Evolutionary conservation across 768 basidiomycete species (phyloP).

Genomic region (Lactarius quietus): DNA sequence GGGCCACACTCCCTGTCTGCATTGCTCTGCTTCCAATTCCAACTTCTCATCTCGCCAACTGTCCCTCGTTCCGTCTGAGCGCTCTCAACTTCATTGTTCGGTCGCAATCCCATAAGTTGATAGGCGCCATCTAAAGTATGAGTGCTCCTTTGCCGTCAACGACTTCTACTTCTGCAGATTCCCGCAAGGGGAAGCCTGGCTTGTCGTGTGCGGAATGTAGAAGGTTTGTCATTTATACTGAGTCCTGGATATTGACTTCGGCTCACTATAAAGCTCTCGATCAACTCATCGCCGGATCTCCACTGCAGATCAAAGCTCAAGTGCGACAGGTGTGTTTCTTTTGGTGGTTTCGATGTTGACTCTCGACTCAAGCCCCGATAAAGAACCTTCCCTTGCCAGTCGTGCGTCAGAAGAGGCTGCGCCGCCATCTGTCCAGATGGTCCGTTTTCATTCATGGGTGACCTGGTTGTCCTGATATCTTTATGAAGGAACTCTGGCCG

Average conservation of each 20-base stretch:
- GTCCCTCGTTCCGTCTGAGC: background rate
- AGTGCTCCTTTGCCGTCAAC: constrained; percentile 10
- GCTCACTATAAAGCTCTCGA: background rate
- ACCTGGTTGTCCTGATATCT: background rate
- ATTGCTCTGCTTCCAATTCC: background rate
- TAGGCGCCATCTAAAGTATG: constrained; percentile 6
- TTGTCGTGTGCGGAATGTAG: constrained; percentile 54
- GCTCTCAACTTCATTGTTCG: background rate
- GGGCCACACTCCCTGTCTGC: background rate
- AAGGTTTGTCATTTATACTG: constrained; percentile 33
- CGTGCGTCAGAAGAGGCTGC: constrained; percentile 53
- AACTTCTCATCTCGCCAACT: background rate
- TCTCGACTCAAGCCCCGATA: background rate
- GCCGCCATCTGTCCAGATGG: constrained; percentile 51
- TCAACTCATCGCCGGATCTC: background rate
- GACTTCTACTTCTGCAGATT: constrained; percentile 13
- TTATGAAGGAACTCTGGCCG: constrained; percentile 42
- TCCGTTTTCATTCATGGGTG: constrained; percentile 24
- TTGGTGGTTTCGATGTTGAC: background rate
- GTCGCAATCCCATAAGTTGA: background rate
- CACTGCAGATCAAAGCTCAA: constrained; percentile 54
- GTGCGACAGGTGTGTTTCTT: constrained; percentile 42
- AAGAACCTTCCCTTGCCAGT: constrained; percentile 52
- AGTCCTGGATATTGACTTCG: background rate
- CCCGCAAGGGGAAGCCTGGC: constrained; percentile 34